Evolutionary conservation across 176 grass and related monocot species (phyloP), one percentile per base, ranked within the genome.

Genomic region (Musa schizocarpa): DNA sequence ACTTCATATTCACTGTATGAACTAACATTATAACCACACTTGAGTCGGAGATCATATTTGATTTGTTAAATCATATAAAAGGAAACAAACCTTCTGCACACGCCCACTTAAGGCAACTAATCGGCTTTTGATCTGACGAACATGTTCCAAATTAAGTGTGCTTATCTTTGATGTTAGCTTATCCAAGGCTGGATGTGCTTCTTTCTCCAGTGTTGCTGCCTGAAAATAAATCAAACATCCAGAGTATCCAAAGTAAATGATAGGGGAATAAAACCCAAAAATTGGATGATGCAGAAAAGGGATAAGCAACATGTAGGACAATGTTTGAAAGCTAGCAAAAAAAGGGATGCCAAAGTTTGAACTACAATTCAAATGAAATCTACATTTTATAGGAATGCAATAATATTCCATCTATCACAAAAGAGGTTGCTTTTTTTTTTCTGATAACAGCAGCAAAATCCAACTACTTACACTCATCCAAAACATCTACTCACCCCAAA

Each of bases 81-180:
- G 50, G 9, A 53, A 43, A 54, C 26, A 29, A 22, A 96, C 93
- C 87, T 90, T 96, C 63, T 96, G 87, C 67, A 90, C 87, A 11
- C 89, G 85, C 11, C 85, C 83, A 73, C 85, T 85, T 12, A 96
- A 74, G 2, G 54, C 85, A 22, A 92, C 89, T 76, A 96, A 75
- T 25, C 83, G 85, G 65, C 82, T 92, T 86, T 96, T 96, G 63
- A 96, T 90, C 24, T 90, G 77, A 57, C 85, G 91, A 65, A 96
- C 87, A 71, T 70, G 81, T 51, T 96, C 93, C 79, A 96, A 82
- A 76, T 96, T 96, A 23, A 86, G 65, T 34, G 85, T 90, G 79
- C 89, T 96, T 19, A 96, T 86, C 79, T 92, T 96, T 48, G 85
- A 78, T 65, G 74, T 86, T 76, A 96, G 87, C 84, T 96, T 83